These are phyloP conservation scores for Paramecium biaurelia DNA, from an alignment of 73 alveolate species.

Conservation along the genomic window DNA sequence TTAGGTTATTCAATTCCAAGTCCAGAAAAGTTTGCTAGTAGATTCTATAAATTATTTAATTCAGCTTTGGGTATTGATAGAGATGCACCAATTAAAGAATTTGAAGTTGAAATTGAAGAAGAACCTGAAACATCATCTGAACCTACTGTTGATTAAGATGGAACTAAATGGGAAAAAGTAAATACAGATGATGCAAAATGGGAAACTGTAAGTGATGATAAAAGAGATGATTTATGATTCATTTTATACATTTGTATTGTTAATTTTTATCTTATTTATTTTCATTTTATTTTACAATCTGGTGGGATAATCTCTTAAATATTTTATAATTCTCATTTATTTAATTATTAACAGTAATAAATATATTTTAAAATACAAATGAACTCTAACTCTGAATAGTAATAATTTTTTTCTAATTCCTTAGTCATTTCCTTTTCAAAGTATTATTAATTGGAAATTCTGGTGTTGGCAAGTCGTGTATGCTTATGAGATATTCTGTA, in stretches of 20 bases:
- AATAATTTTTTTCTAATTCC: background rate
- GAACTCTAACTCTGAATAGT: slow-evolving; percentile 31
- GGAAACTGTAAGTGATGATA: slow-evolving; percentile 25
- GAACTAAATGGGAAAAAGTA: slow-evolving; percentile 54
- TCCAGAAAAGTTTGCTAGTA: slow-evolving; percentile 69
- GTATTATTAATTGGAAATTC: slow-evolving; percentile 80
- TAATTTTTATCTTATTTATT: background rate
- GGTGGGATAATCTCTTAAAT: background rate
- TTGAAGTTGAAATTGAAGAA: slow-evolving; percentile 79
- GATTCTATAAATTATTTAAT: slow-evolving; percentile 73
- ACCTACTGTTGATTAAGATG: background rate
- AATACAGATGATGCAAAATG: slow-evolving; percentile 17
- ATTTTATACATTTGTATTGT: background rate
- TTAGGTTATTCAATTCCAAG: slow-evolving; percentile 68
- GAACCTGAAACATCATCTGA: slow-evolving; percentile 65
- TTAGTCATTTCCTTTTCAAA: slow-evolving; percentile 75
- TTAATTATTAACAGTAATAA: background rate
- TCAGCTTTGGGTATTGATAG: slow-evolving; percentile 77
- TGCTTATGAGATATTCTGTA: slow-evolving; percentile 70
- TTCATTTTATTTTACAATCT: background rate
- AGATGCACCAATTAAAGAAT: slow-evolving; percentile 75
- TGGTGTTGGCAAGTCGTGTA: slow-evolving; percentile 79
- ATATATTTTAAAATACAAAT: background rate
- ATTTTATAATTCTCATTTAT: background rate
- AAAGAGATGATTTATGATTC: slow-evolving; percentile 47